A percentile compares a stretch with the other conserved stretches of the same genome.
phyloP scores from a whole-genome alignment of 176 grass and related monocot genomes.

The Aegilops umbellulata region DNA sequence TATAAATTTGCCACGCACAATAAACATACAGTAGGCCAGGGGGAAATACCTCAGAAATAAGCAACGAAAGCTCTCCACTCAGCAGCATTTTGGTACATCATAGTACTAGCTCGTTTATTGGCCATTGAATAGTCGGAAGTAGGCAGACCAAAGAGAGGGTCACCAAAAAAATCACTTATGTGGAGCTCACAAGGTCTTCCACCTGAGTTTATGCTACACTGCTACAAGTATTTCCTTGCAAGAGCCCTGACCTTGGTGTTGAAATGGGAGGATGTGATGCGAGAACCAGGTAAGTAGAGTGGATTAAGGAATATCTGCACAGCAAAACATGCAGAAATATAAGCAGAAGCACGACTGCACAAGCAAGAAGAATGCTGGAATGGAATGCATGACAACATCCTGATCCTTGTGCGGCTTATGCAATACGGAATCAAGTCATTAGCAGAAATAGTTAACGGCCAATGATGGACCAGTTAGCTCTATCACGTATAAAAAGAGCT shows the following conservation, averaged over 20 bases:
- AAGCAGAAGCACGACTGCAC: neutral
- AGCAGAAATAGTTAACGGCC: neutral
- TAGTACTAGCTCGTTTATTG: neutral
- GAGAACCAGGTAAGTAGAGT: slow-evolving; percentile 65
- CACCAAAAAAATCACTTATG: neutral
- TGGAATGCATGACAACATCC: neutral
- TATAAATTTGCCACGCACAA: neutral
- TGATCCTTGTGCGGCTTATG: neutral
- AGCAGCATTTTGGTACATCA: neutral
- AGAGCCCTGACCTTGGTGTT: slow-evolving; percentile 73
- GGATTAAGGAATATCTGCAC: slow-evolving; percentile 69
- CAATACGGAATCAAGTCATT: neutral
- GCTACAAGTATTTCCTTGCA: slow-evolving; percentile 76
- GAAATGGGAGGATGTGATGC: slow-evolving; percentile 79
- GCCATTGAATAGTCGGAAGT: neutral
- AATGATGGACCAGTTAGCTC: neutral
- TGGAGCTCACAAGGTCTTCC: neutral
- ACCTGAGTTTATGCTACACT: slow-evolving; percentile 15
- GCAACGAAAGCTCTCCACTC: neutral
- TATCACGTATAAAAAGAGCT: neutral
- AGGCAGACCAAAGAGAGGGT: neutral
- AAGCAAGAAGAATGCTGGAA: neutral
- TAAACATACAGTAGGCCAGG: neutral
- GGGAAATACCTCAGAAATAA: neutral
- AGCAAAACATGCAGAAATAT: neutral